Evolutionary conservation across 768 basidiomycete species (phyloP).

Genomic region (Lactifluus echinatus): DNA sequence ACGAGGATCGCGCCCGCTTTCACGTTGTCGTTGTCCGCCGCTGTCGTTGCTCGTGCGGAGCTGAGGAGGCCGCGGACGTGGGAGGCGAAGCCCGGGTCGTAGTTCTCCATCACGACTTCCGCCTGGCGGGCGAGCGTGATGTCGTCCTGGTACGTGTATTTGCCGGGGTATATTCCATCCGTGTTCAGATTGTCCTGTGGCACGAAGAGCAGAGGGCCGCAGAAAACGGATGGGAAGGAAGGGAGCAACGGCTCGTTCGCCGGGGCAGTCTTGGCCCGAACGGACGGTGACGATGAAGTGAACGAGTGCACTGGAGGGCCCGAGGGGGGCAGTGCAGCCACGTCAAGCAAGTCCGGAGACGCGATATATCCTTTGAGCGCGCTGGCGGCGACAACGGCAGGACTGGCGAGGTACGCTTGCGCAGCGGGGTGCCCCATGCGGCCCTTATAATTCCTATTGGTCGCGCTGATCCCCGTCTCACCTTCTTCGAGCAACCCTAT

Average conservation of each 20-base stretch:
- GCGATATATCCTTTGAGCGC: conserved; percentile 89
- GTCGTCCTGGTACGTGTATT: conserved; percentile 99
- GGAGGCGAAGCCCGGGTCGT: conserved; percentile 79
- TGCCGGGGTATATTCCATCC: conserved; percentile 97
- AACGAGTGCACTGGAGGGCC: conserved; percentile 52
- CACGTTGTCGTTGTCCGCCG: neutral
- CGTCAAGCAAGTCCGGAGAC: conserved; percentile 63
- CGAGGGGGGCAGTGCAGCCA: conserved; percentile 39
- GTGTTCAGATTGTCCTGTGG: conserved; percentile 98
- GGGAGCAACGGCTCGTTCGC: conserved; percentile 51
- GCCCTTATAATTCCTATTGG: conserved; percentile 98
- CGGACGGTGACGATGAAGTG: conserved; percentile 22
- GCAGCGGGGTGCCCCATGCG: conserved; percentile 97
- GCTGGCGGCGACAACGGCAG: conserved; percentile 94
- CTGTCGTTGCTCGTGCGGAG: conserved; percentile 1
- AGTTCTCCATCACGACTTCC: conserved; percentile 98
- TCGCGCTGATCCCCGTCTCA: conserved; percentile 93
- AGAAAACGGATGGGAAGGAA: conserved; percentile 77
- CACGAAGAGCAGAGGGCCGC: conserved; percentile 80
- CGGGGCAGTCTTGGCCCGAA: conserved; percentile 25
- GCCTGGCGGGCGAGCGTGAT: conserved; percentile 93
- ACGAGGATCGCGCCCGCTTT: conserved; percentile 72
- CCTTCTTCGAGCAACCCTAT: conserved; percentile 90
- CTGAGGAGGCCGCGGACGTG: conserved; percentile 46
- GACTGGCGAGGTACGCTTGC: conserved; percentile 90